A percentile compares a stretch with the other conserved stretches of the same genome.
Conservation (phyloP, 1,284 basidiomycete species). For the Macrocybe sp. region DNA sequence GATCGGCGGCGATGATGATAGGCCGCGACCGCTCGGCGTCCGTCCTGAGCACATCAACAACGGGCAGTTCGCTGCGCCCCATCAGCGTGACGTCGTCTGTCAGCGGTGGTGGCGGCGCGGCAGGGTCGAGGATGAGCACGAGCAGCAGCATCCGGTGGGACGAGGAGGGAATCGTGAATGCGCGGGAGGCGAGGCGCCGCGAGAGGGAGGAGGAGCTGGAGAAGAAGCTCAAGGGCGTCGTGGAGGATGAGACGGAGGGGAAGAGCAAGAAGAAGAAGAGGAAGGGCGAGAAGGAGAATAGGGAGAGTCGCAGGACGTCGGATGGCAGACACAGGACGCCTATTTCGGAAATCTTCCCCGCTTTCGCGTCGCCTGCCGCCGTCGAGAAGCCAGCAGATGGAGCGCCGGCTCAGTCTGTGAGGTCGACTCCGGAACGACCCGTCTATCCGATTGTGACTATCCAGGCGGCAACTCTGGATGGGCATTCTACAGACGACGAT, state of each 20-base stretch:
- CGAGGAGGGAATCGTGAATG: slow-evolving; percentile 52
- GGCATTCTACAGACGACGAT: slow-evolving; percentile 31
- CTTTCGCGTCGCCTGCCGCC: slow-evolving; percentile 14
- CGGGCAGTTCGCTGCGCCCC: slow-evolving; percentile 48
- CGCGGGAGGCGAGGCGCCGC: slow-evolving; percentile 26
- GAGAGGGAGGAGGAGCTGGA: slow-evolving; percentile 6
- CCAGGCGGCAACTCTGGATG: slow-evolving; percentile 49
- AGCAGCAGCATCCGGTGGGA: slow-evolving; percentile 61
- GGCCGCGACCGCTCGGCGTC: slow-evolving; percentile 31
- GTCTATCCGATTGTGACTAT: slow-evolving; percentile 40
- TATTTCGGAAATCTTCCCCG: slow-evolving; percentile 46
- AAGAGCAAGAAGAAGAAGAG: slow-evolving; percentile 21
- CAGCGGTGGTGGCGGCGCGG: background rate
- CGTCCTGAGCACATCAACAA: slow-evolving; percentile 35
- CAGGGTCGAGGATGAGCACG: slow-evolving; percentile 38
- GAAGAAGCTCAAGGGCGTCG: slow-evolving; percentile 19
- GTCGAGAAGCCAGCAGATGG: slow-evolving; percentile 1
- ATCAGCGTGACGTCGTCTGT: slow-evolving; percentile 47
- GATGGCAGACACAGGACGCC: slow-evolving; percentile 45
- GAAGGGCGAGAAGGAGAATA: slow-evolving; percentile 19
- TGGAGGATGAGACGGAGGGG: slow-evolving; percentile 27
- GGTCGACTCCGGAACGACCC: slow-evolving; percentile 2
- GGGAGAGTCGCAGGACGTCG: slow-evolving; percentile 23
- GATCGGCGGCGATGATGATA: slow-evolving; percentile 30
- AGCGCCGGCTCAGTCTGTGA: background rate